Evolutionary conservation across 345 rosid genomes (phyloP).

Genomic region (Lepidium africanum): DNA sequence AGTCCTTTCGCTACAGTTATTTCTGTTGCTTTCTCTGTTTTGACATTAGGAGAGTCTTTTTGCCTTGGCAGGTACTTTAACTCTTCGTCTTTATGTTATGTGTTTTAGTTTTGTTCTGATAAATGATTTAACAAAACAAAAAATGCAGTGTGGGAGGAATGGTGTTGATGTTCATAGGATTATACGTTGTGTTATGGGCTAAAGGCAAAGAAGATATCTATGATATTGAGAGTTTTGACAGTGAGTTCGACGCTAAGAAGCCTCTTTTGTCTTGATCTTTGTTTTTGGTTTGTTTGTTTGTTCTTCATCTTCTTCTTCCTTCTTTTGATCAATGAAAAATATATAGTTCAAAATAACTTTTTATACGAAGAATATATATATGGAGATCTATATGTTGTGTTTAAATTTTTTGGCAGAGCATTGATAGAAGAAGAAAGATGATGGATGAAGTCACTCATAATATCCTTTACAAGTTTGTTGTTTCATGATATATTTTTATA

Average conservation of each 20-base stretch:
- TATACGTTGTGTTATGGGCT: constrained; percentile 84
- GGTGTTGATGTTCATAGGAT: constrained; percentile 73
- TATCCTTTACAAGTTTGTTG: not conserved
- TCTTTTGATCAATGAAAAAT: too few species aligned
- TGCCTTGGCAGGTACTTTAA: constrained; percentile 61
- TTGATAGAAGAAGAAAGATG: constrained; percentile 16
- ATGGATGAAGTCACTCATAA: constrained; percentile 1
- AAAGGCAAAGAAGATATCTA: constrained; percentile 65
- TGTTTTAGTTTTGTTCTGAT: not conserved
- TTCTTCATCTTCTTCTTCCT: not conserved
- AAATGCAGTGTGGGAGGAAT: constrained; percentile 68
- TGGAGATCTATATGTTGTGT: not conserved
- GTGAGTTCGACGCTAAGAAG: constrained; percentile 50
- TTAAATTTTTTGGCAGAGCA: not conserved
- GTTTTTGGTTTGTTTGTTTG: not conserved
- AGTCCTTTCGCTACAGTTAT: constrained; percentile 66
- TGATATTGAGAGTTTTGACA: constrained; percentile 20
- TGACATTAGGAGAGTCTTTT: constrained; percentile 55
- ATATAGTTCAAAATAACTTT: not conserved
- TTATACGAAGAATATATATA: not conserved
- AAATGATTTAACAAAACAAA: not conserved
- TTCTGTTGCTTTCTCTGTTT: constrained; percentile 50
- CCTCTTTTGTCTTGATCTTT: constrained; percentile 56
- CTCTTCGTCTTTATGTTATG: not conserved
- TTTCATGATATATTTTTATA: not conserved